A percentile compares a stretch with the other conserved stretches of the same genome.
phyloP scores from a whole-genome alignment of 805 yeast species.

The Ogataea angusta region DNA sequence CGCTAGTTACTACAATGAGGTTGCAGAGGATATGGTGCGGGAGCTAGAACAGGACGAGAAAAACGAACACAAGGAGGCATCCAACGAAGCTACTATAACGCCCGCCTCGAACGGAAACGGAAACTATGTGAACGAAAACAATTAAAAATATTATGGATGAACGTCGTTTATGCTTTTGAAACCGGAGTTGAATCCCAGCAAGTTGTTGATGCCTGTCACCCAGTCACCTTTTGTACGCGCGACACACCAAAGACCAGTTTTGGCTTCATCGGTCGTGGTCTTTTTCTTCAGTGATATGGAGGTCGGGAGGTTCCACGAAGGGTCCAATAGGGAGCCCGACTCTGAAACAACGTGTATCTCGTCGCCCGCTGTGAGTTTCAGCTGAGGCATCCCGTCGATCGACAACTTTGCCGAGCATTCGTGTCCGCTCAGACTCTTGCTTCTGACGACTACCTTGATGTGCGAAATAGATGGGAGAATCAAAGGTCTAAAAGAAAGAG shows the following conservation, averaged over 20 bases:
- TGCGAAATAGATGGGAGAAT: slow-evolving; percentile 77
- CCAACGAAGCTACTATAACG: not conserved
- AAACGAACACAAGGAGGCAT: slow-evolving; percentile 1
- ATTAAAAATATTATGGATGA: slow-evolving; percentile 2
- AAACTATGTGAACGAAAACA: not conserved
- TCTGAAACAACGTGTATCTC: slow-evolving; percentile 71
- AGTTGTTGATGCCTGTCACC: slow-evolving; percentile 85
- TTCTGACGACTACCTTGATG: slow-evolving; percentile 58
- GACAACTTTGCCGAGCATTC: slow-evolving; percentile 52
- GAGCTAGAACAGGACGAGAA: slow-evolving; percentile 23
- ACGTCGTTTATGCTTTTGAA: slow-evolving; percentile 47
- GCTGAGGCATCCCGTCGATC: slow-evolving; percentile 81
- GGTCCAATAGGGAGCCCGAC: slow-evolving; percentile 55
- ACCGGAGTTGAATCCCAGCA: slow-evolving; percentile 83
- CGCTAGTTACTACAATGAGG: slow-evolving; percentile 23
- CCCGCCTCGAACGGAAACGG: not conserved
- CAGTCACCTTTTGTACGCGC: slow-evolving; percentile 83
- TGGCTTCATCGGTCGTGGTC: slow-evolving; percentile 12
- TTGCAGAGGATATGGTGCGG: slow-evolving; percentile 30
- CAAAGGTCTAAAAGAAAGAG: slow-evolving; percentile 85
- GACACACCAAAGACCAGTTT: slow-evolving; percentile 81
- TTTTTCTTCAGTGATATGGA: slow-evolving; percentile 10
- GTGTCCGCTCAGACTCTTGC: slow-evolving; percentile 33
- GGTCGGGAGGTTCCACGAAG: slow-evolving; percentile 47
- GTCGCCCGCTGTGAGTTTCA: slow-evolving; percentile 68